phyloP scores from a whole-genome alignment of 2,329 filamentous ascomycete species.

The Pseudocercospora pini-densiflorae region DNA sequence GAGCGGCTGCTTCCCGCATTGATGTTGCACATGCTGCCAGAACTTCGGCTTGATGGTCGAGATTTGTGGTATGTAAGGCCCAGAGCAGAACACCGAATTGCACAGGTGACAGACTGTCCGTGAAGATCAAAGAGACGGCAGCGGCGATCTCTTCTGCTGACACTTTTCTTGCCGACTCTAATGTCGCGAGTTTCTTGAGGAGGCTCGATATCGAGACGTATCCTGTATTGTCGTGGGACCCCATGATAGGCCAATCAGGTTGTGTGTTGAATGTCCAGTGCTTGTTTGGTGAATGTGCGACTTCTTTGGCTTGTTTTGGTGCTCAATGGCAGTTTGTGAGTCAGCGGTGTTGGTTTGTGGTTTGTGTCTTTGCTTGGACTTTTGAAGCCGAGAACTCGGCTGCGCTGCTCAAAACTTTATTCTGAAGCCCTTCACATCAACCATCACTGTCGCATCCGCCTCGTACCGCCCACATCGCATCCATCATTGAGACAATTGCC shows the following conservation, averaged over 20 bases:
- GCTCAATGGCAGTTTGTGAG: conserved; percentile 7
- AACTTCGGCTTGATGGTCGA: conserved; percentile 83
- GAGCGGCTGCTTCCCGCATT: conserved; percentile 80
- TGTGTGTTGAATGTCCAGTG: background rate
- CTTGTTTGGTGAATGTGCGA: background rate
- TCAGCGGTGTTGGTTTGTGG: background rate
- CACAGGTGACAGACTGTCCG: conserved; percentile 82
- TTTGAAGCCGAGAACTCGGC: background rate
- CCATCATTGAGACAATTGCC: background rate
- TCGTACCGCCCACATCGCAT: background rate
- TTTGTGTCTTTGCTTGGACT: background rate
- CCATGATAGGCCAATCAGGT: conserved; percentile 17
- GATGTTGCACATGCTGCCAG: conserved; percentile 80
- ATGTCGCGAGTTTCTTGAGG: conserved; percentile 68
- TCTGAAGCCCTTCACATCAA: background rate
- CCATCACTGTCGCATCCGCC: background rate
- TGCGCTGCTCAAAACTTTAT: conserved; percentile 8
- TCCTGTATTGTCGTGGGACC: conserved; percentile 20
- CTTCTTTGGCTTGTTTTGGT: background rate
- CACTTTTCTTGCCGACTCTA: conserved; percentile 52
- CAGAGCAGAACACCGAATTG: conserved; percentile 88
- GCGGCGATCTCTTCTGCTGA: conserved; percentile 81
- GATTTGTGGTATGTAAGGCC: conserved; percentile 85
- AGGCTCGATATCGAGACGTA: conserved; percentile 68
- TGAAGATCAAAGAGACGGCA: conserved; percentile 91